Percentiles rank a stretch among this genome's conserved stretches.
Evolutionary conservation across 1,284 basidiomycete genomes (phyloP).

Genomic region (Coniferiporia sulphurascens): DNA sequence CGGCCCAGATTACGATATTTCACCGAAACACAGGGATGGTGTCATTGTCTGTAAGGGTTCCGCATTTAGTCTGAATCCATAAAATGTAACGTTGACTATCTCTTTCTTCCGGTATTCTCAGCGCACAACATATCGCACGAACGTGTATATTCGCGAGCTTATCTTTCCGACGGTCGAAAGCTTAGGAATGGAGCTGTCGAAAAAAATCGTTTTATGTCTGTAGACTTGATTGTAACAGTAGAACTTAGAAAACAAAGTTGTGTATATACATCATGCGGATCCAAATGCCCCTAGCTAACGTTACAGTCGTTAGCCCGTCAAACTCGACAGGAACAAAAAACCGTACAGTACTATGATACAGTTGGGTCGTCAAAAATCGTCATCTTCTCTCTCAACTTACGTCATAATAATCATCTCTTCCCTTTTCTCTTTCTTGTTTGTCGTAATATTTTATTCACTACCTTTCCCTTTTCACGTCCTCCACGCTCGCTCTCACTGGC

Average conservation of each 20-base stretch:
- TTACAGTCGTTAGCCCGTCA: too few relatives aligned
- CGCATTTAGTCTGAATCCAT: neutral
- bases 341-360: too few relatives aligned
- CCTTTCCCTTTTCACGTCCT: neutral
- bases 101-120: neutral
- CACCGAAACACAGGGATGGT: neutral
- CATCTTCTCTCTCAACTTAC: too few relatives aligned
- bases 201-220: neutral
- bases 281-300: too few relatives aligned
- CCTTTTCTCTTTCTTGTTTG: too few relatives aligned
- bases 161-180: constrained; percentile 21
- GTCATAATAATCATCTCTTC: too few relatives aligned
- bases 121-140: neutral
- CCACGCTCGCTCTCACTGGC: constrained; percentile 19
- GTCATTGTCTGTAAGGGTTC: constrained; percentile 2
- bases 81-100: too few relatives aligned
- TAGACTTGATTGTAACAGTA: neutral
- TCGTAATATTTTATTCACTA: neutral
- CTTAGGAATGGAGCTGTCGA: constrained; percentile 34
- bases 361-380: too few relatives aligned
- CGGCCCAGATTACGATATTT: constrained; percentile 1
- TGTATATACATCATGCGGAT: too few relatives aligned
- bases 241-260: neutral
- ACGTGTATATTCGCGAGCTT: neutral
- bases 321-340: too few relatives aligned